Evolutionary conservation across 306 rosid species (phyloP).

Genomic region (Acacia crassicarpa): DNA sequence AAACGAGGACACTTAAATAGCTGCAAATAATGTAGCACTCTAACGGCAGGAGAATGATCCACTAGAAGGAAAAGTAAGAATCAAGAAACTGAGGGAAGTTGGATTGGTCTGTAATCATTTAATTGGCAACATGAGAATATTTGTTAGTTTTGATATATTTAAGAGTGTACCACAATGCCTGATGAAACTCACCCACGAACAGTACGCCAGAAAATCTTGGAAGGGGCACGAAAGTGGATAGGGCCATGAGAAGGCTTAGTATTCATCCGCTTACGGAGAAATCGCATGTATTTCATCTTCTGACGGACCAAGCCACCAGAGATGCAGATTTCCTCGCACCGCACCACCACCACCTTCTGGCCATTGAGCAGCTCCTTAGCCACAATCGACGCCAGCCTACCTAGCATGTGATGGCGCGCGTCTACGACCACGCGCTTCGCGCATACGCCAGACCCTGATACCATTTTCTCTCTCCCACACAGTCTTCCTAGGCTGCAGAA

Average conservation of each 20-base stretch:
- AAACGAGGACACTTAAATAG: neutral
- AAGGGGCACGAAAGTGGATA: conserved; percentile 17
- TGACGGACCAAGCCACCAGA: conserved; percentile 30
- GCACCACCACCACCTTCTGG: conserved; percentile 23
- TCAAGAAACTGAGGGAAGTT: neutral
- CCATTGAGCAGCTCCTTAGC: conserved; percentile 30
- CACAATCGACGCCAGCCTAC: conserved; percentile 22
- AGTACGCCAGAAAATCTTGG: conserved; percentile 23
- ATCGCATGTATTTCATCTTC: conserved; percentile 30
- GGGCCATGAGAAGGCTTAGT: conserved; percentile 28
- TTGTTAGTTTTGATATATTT: neutral
- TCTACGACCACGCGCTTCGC: conserved; percentile 21
- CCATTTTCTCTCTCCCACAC: neutral
- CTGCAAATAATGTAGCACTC: neutral
- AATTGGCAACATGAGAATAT: neutral
- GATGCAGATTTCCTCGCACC: conserved; percentile 33
- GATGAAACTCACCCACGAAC: conserved; percentile 12
- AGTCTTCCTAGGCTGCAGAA: neutral
- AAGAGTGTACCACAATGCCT: neutral
- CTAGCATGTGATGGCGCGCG: conserved; percentile 26
- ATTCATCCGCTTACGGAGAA: conserved; percentile 27
- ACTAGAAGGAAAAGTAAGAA: neutral
- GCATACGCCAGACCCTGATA: conserved; percentile 12
- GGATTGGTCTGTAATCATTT: neutral
- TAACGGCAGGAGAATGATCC: neutral